phyloP scores from a whole-genome alignment of 106 monocot species.

The Dendrobium officinale region DNA sequence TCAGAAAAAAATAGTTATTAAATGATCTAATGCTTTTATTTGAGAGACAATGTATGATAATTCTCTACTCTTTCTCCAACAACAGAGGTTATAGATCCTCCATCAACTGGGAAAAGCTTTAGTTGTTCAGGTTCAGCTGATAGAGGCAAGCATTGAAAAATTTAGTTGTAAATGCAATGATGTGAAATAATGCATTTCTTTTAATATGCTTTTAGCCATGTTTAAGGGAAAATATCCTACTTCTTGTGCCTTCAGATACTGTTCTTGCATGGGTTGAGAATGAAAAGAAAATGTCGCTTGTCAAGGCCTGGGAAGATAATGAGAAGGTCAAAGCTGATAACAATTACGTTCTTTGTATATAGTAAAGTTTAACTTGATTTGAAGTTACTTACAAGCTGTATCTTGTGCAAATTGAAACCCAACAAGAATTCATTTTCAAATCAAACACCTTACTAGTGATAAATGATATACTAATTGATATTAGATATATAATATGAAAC shows the following conservation, averaged over 20 bases:
- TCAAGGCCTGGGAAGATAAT: conserved; percentile 59
- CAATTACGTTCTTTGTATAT: conserved; percentile 23
- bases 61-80: background rate
- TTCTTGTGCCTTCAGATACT: conserved; percentile 17
- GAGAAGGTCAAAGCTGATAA: conserved; percentile 60
- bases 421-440: too few species aligned
- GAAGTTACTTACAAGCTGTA: background rate
- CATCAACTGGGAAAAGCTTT: conserved; percentile 22
- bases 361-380: background rate
- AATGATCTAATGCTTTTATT: background rate
- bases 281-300: conserved; percentile 48
- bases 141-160: conserved; percentile 27
- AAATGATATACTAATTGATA: too few species aligned
- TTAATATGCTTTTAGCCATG: background rate
- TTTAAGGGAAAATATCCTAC: background rate
- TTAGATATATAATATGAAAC: too few species aligned
- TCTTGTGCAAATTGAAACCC: background rate
- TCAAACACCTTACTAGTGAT: too few species aligned
- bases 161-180: background rate
- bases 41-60: background rate
- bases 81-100: conserved; percentile 19
- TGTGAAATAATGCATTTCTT: background rate
- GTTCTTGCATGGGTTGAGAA: conserved; percentile 44
- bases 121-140: conserved; percentile 26
- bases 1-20: too few species aligned